A percentile compares a stretch with the other conserved stretches of the same genome.
phyloP scores from a whole-genome alignment of 192 early-diverging fungal species.

The Linderina pennispora region DNA sequence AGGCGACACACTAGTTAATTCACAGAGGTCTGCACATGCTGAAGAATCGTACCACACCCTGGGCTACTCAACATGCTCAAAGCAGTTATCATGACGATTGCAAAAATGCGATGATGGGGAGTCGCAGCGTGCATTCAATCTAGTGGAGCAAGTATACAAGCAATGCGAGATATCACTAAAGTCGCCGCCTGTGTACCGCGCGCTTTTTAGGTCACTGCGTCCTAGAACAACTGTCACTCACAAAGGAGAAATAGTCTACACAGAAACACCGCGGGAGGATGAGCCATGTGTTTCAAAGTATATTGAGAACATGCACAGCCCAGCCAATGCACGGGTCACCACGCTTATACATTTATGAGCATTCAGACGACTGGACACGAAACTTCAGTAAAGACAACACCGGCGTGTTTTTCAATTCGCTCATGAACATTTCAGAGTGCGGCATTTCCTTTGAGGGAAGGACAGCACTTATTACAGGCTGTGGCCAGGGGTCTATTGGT shows the following conservation, averaged over 20 bases:
- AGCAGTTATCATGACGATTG: slow-evolving; percentile 59
- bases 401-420: neutral
- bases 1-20: slow-evolving; percentile 42
- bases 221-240: slow-evolving; percentile 67
- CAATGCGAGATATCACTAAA: slow-evolving; percentile 66
- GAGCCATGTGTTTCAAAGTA: slow-evolving; percentile 78
- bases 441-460: slow-evolving; percentile 81
- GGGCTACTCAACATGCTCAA: slow-evolving; percentile 71
- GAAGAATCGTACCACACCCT: slow-evolving; percentile 76
- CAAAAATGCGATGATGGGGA: slow-evolving; percentile 59
- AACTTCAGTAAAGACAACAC: neutral
- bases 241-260: slow-evolving; percentile 70
- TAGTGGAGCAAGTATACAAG: slow-evolving; percentile 64
- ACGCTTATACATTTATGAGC: neutral
- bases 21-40: slow-evolving; percentile 28
- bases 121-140: slow-evolving; percentile 40
- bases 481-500: slow-evolving; percentile 87
- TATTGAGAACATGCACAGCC: slow-evolving; percentile 63
- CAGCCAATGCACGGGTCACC: neutral
- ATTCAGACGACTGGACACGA: neutral
- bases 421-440: slow-evolving; percentile 52
- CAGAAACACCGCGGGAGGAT: slow-evolving; percentile 68
- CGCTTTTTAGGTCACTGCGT: slow-evolving; percentile 70
- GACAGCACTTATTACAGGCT: slow-evolving; percentile 84
- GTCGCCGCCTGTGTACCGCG: slow-evolving; percentile 71